Evolutionary conservation across 2,329 filamentous ascomycete genomes (phyloP).

Genomic region (Claviceps pusilla): DNA sequence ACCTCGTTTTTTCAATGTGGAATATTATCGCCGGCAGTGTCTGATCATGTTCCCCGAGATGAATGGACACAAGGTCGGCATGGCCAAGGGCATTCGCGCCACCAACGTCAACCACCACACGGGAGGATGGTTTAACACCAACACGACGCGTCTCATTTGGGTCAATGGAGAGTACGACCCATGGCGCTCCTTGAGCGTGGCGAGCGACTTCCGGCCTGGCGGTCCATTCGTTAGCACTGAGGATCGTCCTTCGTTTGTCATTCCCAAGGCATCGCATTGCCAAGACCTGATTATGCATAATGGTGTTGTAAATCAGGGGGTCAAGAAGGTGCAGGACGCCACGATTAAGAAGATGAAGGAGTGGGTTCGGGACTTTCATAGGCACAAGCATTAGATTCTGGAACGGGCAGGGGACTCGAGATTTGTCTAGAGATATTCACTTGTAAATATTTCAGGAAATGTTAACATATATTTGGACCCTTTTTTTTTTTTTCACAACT

Average conservation of each 20-base stretch:
- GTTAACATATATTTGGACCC: too few relatives aligned
- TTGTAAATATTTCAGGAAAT: too few relatives aligned
- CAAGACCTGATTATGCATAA: conserved; percentile 35
- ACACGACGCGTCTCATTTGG: conserved; percentile 40
- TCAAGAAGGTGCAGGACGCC: conserved; percentile 16
- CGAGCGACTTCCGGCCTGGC: conserved; percentile 35
- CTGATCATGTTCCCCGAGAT: conserved; percentile 37
- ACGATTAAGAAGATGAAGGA: conserved; percentile 33
- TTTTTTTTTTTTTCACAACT: too few relatives aligned
- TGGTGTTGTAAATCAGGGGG: conserved; percentile 24
- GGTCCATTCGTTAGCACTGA: conserved; percentile 34
- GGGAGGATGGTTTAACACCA: conserved; percentile 36
- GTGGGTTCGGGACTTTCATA: conserved; percentile 38
- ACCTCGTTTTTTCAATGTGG: conserved; percentile 29
- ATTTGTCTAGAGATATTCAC: too few relatives aligned
- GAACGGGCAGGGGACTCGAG: too few relatives aligned
- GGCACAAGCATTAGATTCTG: not conserved
- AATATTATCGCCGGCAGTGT: conserved; percentile 43
- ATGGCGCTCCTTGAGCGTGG: conserved; percentile 40
- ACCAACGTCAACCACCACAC: conserved; percentile 36
- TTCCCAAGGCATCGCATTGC: conserved; percentile 40
- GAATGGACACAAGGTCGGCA: conserved; percentile 23
- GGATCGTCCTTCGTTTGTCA: conserved; percentile 34
- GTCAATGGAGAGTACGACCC: conserved; percentile 45
- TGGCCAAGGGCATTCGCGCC: not conserved